Evolutionary conservation across 129 eudicot species (phyloP), one percentile per base, ranked within the genome.

Genomic region (Daucus carota): DNA sequence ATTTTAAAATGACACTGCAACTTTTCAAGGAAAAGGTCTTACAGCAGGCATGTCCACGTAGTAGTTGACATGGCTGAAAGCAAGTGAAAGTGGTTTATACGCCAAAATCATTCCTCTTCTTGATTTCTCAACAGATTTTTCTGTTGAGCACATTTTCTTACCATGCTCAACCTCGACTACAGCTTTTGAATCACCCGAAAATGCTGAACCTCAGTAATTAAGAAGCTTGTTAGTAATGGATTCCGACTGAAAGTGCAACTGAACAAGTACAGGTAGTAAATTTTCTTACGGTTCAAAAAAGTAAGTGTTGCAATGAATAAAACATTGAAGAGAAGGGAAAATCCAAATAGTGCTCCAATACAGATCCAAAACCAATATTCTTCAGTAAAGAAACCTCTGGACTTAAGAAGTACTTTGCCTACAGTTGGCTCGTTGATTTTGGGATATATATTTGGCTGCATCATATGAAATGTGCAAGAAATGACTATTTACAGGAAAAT

Each of bases 81-180:
- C 92, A 73, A 93, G 84, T 13, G 98, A 88, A 74, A 90, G 59
- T 10, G 95, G 96, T 75, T 83, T 84, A 83, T 90, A 93, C 28
- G 98, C 96, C 59, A 93, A 84, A 78, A 90, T 89, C 95, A 88
- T 90, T 84, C 96, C 92, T 81, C 75, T 86, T 79, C 54, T 87
- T 44, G 40, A 72, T 73, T 73, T 81, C 81, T 41, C 47, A 54
- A 44, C 77, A 9, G 46, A 20, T 34, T 33, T 79, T 70, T 13
- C 31, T 20, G 18, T 80, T 74, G 77, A 46, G 22, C 48, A 42
- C 83, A 77, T 80, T 22, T 38, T 46, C 67, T 83, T 66, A 44
- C 82, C 86, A 74, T 80, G 81, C 22, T 79, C 88, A 59, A 76
- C 87, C 73, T 76, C 62, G 70, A 80, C 74, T 77, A 87, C 81